Percentiles rank a stretch among this genome's conserved stretches.
Evolutionary conservation across 352 stramenopile species (phyloP).

Genomic region (Globisporangium recalcitrans): DNA sequence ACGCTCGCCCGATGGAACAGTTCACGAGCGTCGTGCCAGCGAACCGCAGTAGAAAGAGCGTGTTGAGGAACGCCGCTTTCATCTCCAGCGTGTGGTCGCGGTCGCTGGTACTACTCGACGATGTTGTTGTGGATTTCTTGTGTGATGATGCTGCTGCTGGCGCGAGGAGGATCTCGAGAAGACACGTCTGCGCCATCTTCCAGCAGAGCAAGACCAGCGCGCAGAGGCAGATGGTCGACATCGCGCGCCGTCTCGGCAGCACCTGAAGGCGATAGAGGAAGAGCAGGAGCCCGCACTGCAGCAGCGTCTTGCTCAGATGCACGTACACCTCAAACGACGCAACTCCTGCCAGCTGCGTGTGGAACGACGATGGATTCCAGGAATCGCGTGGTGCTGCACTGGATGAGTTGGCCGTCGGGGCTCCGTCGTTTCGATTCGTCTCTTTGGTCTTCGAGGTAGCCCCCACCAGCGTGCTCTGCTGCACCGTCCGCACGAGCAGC

Average conservation of each 20-base stretch:
- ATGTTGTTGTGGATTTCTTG: too few species aligned
- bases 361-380: not conserved
- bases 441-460: not conserved
- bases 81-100: conserved; percentile 13
- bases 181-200: conserved; percentile 44
- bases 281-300: conserved; percentile 45
- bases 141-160: conserved; percentile 5
- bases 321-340: conserved; percentile 24
- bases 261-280: conserved; percentile 34
- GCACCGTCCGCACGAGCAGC: conserved; percentile 20
- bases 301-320: conserved; percentile 33
- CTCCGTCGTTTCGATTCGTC: not conserved
- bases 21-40: conserved; percentile 26
- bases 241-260: conserved; percentile 26
- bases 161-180: conserved; percentile 24
- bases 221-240: conserved; percentile 39
- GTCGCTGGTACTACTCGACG: too few species aligned
- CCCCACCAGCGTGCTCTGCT: not conserved
- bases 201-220: conserved; percentile 38
- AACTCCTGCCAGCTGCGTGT: conserved; percentile 18
- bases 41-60: conserved; percentile 43
- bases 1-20: conserved; percentile 33
- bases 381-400: too few species aligned
- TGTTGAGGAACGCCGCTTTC: conserved; percentile 35
- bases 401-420: too few species aligned